Evolutionary conservation across 257 asterid species (phyloP).

Genomic region (Fraxinus quadrangulata): DNA sequence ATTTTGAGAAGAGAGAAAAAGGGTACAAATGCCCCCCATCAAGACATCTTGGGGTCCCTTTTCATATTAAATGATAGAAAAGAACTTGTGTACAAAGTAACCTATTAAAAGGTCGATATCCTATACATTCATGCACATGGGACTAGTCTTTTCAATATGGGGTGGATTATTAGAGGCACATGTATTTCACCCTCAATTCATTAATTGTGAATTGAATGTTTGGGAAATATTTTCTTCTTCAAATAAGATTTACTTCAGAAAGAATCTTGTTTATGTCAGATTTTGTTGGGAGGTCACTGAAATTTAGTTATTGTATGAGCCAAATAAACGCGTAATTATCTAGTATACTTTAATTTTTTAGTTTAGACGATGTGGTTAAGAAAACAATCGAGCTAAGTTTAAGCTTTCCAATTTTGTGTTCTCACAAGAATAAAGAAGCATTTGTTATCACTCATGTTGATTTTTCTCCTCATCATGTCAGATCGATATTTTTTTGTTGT

Average conservation of each 20-base stretch:
- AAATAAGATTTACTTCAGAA: neutral
- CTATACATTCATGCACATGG: conserved; percentile 11
- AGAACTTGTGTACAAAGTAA: conserved; percentile 32
- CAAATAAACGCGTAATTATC: too few species aligned
- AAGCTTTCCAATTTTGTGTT: too few species aligned
- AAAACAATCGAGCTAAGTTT: too few species aligned
- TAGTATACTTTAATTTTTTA: too few species aligned
- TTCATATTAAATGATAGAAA: conserved; percentile 39
- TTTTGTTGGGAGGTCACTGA: neutral
- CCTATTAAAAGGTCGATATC: conserved; percentile 19
- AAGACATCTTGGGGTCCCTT: conserved; percentile 32
- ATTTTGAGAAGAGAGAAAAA: conserved; percentile 21
- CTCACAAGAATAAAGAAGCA: too few species aligned
- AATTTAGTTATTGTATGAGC: too few species aligned
- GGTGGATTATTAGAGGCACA: neutral
- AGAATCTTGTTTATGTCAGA: neutral
- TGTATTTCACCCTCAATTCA: neutral
- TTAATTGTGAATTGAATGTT: conserved; percentile 4
- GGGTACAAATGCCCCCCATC: conserved; percentile 25
- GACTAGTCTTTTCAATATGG: conserved; percentile 8
- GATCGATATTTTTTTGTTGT: too few species aligned
- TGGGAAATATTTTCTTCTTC: neutral
- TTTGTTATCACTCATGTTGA: too few species aligned
- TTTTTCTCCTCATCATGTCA: too few species aligned
- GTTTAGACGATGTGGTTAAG: too few species aligned